These are phyloP conservation scores for Fomes fomentarius DNA, from an alignment of 1,284 basidiomycete species.

Conservation along the genomic window DNA sequence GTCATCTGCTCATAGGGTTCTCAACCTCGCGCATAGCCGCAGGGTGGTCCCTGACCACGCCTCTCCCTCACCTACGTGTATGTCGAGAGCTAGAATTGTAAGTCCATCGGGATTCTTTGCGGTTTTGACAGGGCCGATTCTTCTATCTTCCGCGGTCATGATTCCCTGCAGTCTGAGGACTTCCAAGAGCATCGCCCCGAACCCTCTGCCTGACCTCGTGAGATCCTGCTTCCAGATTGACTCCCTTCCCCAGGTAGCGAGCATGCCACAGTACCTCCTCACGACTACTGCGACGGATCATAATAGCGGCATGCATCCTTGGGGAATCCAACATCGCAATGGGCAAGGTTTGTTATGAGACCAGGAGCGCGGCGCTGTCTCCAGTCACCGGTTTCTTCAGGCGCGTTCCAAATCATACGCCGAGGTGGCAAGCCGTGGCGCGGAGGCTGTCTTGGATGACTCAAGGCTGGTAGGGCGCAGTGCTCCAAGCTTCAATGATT, in stretches of 20 bases:
- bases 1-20: conserved; percentile 12
- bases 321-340: no score
- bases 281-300: no score
- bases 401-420: no score
- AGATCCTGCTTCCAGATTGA: conserved; percentile 15
- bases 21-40: conserved; percentile 7
- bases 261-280: no score
- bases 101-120: conserved; percentile 3
- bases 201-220: no score
- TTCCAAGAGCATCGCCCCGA: conserved; percentile 1
- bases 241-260: conserved; percentile 12
- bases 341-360: no score
- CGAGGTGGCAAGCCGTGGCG: no score
- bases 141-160: conserved; percentile 7
- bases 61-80: conserved; percentile 2
- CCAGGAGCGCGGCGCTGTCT: no score
- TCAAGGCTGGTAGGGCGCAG: no score
- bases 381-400: no score
- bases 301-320: no score
- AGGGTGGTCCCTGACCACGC: conserved; percentile 2
- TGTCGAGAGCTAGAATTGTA: not conserved
- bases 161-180: conserved; percentile 4
- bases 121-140: conserved; percentile 10
- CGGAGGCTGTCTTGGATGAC: no score
- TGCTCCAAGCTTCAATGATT: not conserved